Percentiles rank a stretch among this genome's conserved stretches.
Evolutionary conservation across 148 eudicot species (phyloP).

Genomic region (Silene uniflora): DNA sequence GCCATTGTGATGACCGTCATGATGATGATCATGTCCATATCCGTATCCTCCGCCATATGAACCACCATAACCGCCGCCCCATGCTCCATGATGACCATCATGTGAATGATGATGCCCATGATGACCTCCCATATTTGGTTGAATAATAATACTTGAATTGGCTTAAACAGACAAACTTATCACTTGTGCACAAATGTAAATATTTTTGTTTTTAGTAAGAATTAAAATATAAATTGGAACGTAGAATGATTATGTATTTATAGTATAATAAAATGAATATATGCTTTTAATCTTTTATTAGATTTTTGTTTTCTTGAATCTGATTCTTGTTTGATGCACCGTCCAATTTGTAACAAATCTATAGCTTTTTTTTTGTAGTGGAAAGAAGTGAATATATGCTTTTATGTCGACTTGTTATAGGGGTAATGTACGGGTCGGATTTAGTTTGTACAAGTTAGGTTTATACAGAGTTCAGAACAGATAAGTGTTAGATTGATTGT

Average conservation of each 20-base stretch:
- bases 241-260: not conserved
- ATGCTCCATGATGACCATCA: constrained; percentile 10
- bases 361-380: not conserved
- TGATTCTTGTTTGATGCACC: not conserved
- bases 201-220: not conserved
- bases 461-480: no score
- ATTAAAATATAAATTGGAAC: not conserved
- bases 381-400: not conserved
- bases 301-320: constrained; percentile 6
- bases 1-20: no score
- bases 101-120: constrained; percentile 15
- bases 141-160: not conserved
- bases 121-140: constrained; percentile 14
- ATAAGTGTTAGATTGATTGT: no score
- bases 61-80: constrained; percentile 2
- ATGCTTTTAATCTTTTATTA: not conserved
- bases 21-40: not conserved
- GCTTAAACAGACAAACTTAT: no score
- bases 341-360: not conserved
- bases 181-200: no score
- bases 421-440: no score
- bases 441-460: no score
- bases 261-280: constrained; percentile 1
- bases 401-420: no score
- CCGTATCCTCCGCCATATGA: not conserved